These are phyloP conservation scores for Hypoxylon fragiforme DNA, from an alignment of 495 filamentous ascomycete genomes.

Conservation along the genomic window DNA sequence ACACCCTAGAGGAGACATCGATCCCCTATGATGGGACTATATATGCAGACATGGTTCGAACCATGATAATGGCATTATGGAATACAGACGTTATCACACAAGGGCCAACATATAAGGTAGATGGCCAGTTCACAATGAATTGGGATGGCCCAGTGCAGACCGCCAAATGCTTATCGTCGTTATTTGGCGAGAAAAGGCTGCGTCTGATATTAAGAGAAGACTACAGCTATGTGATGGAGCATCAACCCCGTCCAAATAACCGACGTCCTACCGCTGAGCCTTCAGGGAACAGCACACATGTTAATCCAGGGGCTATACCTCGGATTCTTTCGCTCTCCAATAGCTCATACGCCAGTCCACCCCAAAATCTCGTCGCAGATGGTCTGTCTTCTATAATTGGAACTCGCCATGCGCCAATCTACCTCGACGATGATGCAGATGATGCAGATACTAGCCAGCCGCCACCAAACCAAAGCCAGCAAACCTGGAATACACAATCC, in stretches of 20 bases:
- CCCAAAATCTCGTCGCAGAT: neutral
- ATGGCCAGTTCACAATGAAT: neutral
- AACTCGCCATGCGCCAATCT: neutral
- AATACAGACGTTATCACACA: neutral
- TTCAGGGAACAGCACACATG: neutral
- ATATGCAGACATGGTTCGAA: neutral
- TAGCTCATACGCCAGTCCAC: neutral
- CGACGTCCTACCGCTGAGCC: neutral
- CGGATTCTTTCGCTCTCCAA: neutral
- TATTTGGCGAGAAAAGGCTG: neutral
- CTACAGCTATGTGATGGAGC: neutral
- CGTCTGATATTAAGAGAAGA: neutral
- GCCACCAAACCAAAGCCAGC: too few relatives aligned
- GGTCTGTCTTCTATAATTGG: neutral
- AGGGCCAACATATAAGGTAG: neutral
- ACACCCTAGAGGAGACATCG: neutral
- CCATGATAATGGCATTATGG: slow-evolving; percentile 8
- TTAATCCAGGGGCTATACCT: neutral
- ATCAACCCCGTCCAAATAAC: neutral
- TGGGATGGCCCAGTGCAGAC: neutral
- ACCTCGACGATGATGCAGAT: too few relatives aligned
- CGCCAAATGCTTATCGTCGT: neutral
- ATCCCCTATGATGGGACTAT: neutral
- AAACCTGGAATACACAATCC: too few relatives aligned
- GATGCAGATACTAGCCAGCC: too few relatives aligned